Conservation (phyloP, 495 filamentous ascomycete species). For the Parmelia sp. region DNA sequence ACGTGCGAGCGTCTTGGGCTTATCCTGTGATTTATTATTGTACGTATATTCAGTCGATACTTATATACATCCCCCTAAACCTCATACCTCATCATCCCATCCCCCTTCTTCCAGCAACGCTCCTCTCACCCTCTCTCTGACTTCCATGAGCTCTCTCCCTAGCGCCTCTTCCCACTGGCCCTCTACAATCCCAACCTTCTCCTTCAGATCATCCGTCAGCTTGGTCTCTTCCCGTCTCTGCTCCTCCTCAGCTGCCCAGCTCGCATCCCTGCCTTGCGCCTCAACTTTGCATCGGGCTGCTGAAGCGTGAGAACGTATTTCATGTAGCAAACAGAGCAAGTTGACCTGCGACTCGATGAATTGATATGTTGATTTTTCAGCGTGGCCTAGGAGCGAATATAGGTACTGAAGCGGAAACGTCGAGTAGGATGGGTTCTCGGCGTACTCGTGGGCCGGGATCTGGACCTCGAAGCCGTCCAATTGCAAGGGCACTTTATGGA, state of each 20-base stretch:
- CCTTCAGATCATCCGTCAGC: conserved; percentile 82
- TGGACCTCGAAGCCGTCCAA: conserved; percentile 56
- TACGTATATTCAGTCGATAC: too few species aligned
- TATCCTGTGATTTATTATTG: too few species aligned
- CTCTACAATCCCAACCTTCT: conserved; percentile 83
- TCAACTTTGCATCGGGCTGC: conserved; percentile 48
- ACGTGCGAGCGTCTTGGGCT: too few species aligned
- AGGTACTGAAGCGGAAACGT: conserved; percentile 82
- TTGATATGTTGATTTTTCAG: conserved; percentile 86
- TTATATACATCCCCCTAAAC: too few species aligned
- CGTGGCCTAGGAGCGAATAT: conserved; percentile 71
- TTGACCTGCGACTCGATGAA: conserved; percentile 96
- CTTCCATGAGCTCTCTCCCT: conserved; percentile 50
- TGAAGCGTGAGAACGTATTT: conserved; percentile 76
- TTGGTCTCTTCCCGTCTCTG: conserved; percentile 56
- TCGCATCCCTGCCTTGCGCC: conserved; percentile 41
- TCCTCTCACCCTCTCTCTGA: conserved; percentile 53
- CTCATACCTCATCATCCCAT: conserved; percentile 68
- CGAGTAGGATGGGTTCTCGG: conserved; percentile 77
- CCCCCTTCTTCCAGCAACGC: conserved; percentile 62
- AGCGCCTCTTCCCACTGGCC: conserved; percentile 74
- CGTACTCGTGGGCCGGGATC: conserved; percentile 69
- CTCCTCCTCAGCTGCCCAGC: conserved; percentile 53
- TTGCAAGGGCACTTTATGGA: conserved; percentile 65
- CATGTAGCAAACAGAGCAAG: conserved; percentile 85